These are phyloP conservation scores for Lachnellula occidentalis DNA, from an alignment of 2,329 filamentous ascomycete species.

Conservation along the genomic window DNA sequence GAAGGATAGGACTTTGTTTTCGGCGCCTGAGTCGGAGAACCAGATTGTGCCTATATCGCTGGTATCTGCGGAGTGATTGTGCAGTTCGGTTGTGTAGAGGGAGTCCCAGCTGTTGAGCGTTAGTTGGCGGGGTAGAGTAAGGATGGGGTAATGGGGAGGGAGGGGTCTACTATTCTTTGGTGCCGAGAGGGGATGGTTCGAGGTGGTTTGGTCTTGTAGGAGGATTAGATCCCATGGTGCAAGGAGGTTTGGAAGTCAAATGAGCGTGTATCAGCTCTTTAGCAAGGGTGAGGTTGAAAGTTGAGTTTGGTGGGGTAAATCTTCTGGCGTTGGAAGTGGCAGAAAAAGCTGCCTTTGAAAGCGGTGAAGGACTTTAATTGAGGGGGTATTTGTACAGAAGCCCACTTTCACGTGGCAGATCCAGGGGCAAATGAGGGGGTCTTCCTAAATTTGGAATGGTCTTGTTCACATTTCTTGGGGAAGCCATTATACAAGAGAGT, in stretches of 20 bases:
- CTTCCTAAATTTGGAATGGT: background rate
- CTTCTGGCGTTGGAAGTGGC: too few relatives aligned
- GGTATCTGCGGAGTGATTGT: slow-evolving; percentile 66
- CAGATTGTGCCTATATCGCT: slow-evolving; percentile 83
- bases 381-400: too few relatives aligned
- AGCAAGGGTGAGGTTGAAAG: too few relatives aligned
- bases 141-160: background rate
- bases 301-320: too few relatives aligned
- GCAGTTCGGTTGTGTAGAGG: slow-evolving; percentile 65
- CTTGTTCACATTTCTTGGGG: background rate
- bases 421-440: background rate
- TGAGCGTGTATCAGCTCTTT: too few relatives aligned
- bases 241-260: too few relatives aligned
- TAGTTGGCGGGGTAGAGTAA: background rate
- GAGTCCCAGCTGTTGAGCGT: slow-evolving; percentile 61
- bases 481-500: background rate
- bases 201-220: slow-evolving; percentile 55
- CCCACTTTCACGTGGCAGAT: too few relatives aligned
- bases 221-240: slow-evolving; percentile 21
- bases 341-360: too few relatives aligned
- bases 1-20: slow-evolving; percentile 73
- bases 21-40: slow-evolving; percentile 92
- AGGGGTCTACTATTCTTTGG: slow-evolving; percentile 73
- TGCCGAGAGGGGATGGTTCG: slow-evolving; percentile 71
- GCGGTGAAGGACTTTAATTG: too few relatives aligned